Evolutionary conservation across 805 yeast genomes (phyloP), one percentile per base, ranked within the genome.

Genomic region (Henningerozyma blattae): DNA sequence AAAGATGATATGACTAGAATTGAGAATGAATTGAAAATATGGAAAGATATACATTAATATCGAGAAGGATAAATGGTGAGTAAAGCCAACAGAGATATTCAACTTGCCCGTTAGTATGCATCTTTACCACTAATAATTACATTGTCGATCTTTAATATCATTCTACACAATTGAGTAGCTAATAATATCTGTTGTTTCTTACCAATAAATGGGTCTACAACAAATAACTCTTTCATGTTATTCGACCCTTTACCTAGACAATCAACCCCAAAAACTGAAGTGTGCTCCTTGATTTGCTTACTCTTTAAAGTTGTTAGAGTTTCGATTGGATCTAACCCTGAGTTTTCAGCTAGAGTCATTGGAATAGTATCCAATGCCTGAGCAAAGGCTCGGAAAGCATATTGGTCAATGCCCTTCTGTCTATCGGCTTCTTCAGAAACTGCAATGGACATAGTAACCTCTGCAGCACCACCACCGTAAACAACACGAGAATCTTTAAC

Each of bases 391-490:
- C 96, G 77, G 75, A 91, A 85, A 1, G 97, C 97, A 56, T 91
- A 91, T 65, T 93, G 98, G 50, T 89, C 96, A 42, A 89, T 89
- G 37, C 97, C 97, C 48, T 77, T 77, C 60, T 83, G 94, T 52
- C 73, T 76, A 58, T 89, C 95, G 32, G 97, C 96, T 44, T 81
- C 94, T 32, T 79, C 83, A 37, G 85, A 68, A 13, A 91, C 94
- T 14, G 91, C 93, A 46, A 91, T 63, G 12, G 97, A 86, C 66
- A 94, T 81, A 3, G 95, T 71, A 34, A 91, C 77, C 64, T 91
- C 99, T 25, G 97, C 93, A 16, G 98, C 94, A 46, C 99, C 99
- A 48, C 99, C 99, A 43, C 99, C 99, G 53, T 91, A 91, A n/a
- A 93, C 96, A 30, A 91, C 84, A 58, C 95, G 73, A 56, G 76